Conservation (phyloP, 2,329 filamentous ascomycete species). For the Cucurbitaria berberidis region DNA sequence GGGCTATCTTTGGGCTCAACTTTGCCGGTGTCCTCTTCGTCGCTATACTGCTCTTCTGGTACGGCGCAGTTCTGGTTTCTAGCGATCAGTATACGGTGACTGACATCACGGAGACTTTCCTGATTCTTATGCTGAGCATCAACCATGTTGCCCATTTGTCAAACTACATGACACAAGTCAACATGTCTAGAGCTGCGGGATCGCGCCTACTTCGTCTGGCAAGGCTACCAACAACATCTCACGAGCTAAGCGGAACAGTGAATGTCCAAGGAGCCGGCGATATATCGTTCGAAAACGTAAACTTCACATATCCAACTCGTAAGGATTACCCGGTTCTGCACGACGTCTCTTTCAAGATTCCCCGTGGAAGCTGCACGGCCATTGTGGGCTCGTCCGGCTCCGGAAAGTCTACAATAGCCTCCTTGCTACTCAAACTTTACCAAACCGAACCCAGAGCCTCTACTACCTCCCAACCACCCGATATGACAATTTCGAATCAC, state of each 20-base stretch:
- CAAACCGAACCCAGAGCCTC: conserved; percentile 29
- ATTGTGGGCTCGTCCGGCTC: conserved; percentile 85
- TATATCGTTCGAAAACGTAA: conserved; percentile 66
- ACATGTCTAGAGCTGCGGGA: conserved; percentile 74
- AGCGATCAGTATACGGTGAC: conserved; percentile 58
- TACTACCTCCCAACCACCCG: conserved; percentile 12
- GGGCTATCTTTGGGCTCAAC: conserved; percentile 77
- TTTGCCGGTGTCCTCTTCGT: conserved; percentile 75
- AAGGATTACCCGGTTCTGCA: conserved; percentile 63
- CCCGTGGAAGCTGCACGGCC: conserved; percentile 69
- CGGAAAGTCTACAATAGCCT: conserved; percentile 87
- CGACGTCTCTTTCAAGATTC: conserved; percentile 69
- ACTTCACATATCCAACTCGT: conserved; percentile 73
- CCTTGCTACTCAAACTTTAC: conserved; percentile 77
- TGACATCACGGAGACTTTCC: conserved; percentile 74
- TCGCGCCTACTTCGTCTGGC: conserved; percentile 74
- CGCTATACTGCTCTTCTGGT: conserved; percentile 83
- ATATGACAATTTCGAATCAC: conserved; percentile 65
- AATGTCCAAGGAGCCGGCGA: conserved; percentile 55
- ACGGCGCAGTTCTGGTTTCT: conserved; percentile 71
- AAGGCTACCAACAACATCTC: conserved; percentile 63
- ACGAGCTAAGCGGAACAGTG: conserved; percentile 62
- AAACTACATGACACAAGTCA: conserved; percentile 79
- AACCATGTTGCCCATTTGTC: conserved; percentile 73
- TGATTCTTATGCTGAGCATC: conserved; percentile 83